Percentiles rank a stretch among this genome's conserved stretches.
Evolutionary conservation across 176 grass and related monocot species (phyloP).

Genomic region (Zizania latifolia): DNA sequence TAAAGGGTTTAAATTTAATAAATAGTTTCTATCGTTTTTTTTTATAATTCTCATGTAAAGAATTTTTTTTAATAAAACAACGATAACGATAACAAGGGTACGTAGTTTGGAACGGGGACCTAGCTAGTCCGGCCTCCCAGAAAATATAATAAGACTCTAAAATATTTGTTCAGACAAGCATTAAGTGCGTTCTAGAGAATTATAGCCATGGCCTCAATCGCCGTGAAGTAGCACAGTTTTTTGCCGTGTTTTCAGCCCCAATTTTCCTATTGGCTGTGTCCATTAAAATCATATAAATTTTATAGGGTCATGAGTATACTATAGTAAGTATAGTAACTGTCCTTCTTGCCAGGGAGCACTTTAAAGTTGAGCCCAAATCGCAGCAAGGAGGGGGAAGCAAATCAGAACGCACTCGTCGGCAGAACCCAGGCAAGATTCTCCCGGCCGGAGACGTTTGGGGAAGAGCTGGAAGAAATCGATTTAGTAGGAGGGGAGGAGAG

Average conservation of each 20-base stretch:
- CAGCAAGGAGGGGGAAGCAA: not conserved
- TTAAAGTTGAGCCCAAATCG: conserved; percentile 1
- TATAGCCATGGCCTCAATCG: not conserved
- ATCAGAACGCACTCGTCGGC: not conserved
- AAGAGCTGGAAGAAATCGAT: not conserved
- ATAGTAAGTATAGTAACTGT: conserved; percentile 27
- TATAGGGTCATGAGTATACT: not conserved
- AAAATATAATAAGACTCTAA: not conserved
- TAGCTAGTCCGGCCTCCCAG: not conserved
- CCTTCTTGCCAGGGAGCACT: conserved; percentile 9
- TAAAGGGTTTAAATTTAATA: too few species aligned
- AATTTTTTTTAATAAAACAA: too few species aligned
- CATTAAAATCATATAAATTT: too few species aligned
- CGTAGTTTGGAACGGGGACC: too few species aligned
- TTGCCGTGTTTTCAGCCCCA: conserved; percentile 17
- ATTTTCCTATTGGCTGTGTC: conserved; percentile 3
- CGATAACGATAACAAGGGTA: too few species aligned
- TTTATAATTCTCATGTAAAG: too few species aligned
- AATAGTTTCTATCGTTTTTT: too few species aligned
- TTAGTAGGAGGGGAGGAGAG: not conserved
- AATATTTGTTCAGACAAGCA: not conserved
- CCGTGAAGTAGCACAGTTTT: not conserved
- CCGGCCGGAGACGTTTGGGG: not conserved
- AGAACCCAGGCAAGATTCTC: conserved; percentile 26
- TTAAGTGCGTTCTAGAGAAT: not conserved